phyloP scores from a whole-genome alignment of 495 filamentous ascomycete species.

The Pseudoneurospora amorphoporcata region DNA sequence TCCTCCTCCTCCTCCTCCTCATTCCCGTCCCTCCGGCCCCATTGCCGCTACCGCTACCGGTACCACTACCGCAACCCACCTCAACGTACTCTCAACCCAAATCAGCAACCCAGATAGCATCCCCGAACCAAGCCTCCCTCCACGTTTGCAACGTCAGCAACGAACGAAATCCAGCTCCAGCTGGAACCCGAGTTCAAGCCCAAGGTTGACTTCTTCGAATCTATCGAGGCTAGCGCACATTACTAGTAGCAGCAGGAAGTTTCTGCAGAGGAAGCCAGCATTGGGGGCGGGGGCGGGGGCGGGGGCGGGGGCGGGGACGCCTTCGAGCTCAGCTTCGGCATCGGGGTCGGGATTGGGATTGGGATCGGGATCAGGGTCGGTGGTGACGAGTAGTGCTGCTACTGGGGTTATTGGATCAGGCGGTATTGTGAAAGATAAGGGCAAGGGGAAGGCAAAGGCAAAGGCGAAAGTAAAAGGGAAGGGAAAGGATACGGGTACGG shows the following conservation, averaged over 20 bases:
- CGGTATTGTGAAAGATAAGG: neutral
- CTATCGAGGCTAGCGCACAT: neutral
- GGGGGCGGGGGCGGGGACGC: neutral
- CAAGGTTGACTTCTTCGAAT: neutral
- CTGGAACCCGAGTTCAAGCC: too few species aligned
- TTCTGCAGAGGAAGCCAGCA: neutral
- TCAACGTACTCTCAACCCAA: neutral
- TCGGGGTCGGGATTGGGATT: neutral
- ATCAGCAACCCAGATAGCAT: conserved; percentile 8
- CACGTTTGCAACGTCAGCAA: neutral
- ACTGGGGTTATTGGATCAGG: neutral
- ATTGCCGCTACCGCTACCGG: neutral
- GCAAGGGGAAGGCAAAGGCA: neutral
- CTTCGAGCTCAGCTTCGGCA: neutral
- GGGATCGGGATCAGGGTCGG: neutral
- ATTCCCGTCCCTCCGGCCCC: neutral
- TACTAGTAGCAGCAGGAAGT: neutral
- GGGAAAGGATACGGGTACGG: neutral
- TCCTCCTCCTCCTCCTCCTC: neutral
- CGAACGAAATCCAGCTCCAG: too few species aligned
- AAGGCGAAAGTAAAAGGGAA: neutral
- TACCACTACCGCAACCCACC: neutral
- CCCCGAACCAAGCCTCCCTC: neutral
- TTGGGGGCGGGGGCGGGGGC: neutral
- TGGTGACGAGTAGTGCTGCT: neutral